Conservation (phyloP, 139 green algal genomes). For the Auxenochlorella protothecoides region DNA sequence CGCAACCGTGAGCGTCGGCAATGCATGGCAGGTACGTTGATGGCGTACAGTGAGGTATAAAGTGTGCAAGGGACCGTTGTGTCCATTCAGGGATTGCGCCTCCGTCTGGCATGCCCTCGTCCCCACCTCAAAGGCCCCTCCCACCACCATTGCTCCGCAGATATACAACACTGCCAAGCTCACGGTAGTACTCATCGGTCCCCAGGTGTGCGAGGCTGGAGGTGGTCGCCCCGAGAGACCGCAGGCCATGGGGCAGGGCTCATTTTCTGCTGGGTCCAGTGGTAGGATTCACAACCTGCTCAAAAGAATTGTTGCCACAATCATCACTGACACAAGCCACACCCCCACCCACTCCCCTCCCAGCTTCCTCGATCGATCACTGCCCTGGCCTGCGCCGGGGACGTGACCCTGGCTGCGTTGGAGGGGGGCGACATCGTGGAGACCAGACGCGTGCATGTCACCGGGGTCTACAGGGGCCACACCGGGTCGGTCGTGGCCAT, state of each 20-base stretch:
- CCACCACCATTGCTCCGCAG: slow-evolving; percentile 28
- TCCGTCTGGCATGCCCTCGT: neutral
- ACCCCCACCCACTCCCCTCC: neutral
- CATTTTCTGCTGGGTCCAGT: neutral
- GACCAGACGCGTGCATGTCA: slow-evolving; percentile 45
- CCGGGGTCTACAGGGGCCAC: slow-evolving; percentile 35
- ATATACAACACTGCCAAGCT: slow-evolving; percentile 82
- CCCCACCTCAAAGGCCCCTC: neutral
- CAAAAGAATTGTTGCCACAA: no score
- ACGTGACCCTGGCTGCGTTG: slow-evolving; percentile 79
- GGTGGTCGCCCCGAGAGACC: neutral
- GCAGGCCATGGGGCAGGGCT: no score
- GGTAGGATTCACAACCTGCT: no score
- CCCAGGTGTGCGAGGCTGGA: slow-evolving; percentile 38
- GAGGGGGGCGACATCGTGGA: slow-evolving; percentile 57
- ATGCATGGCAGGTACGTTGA: slow-evolving; percentile 78
- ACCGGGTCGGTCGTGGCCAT: slow-evolving; percentile 46
- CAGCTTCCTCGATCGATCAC: slow-evolving; percentile 61
- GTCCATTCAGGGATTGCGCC: neutral
- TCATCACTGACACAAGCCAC: neutral
- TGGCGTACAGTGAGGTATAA: neutral
- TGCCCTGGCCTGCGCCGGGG: slow-evolving; percentile 54
- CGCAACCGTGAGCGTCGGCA: slow-evolving; percentile 80
- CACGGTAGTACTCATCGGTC: slow-evolving; percentile 63
- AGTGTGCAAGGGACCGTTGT: slow-evolving; percentile 6